Evolutionary conservation across 2,329 filamentous ascomycete species (phyloP), one percentile per base, ranked within the genome.

Genomic region (Ceratocystis destructans): DNA sequence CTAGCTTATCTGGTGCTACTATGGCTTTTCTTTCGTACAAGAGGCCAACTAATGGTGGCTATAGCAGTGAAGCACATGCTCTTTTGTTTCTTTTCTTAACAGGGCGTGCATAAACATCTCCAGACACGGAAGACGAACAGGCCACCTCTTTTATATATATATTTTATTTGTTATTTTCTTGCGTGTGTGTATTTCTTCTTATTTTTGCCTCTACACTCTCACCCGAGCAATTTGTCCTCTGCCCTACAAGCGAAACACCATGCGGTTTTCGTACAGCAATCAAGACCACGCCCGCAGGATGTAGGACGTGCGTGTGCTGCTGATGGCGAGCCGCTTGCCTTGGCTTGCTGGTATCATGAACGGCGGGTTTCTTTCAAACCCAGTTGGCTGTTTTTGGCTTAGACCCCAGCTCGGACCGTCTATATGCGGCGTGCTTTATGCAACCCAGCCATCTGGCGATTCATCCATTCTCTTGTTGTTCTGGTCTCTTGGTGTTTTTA

Each of bases 361-460:
- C 22, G 12, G 22, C 5, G n/a, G 12, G 22, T 25, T 22, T 25
- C 22, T 7, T 17, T 55, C 50, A 37, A 37, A 37, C 8, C 10
- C 33, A 37, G 33, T 37, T 37, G 20, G 50, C 22, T 55, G n/a
- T 22, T 25, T 25, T 55, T 55, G 50, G 50, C n/a, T 55, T 22
- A 55, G 22, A 22, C 20, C 50, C 17, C 22, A 55, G 50, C 50
- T 55, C 50, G 50, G 50, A 55, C 50, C 22, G 50, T 12, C 50
- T 55, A 55, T 55, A 55, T 55, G 50, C 50, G 50, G 12, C n/a
- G 20, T 55, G 50, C 25, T 22, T 55, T 55, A 55, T 55, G 25
- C 50, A 22, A 55, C 50, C 50, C 50, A 55, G 50, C 50, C 50
- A 55, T 55, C 50, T 55, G 50, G 50, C 25, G 22, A 55, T 55